These are phyloP conservation scores for Tripterygium wilfordii DNA, from an alignment of 177 flowering plant genomes.

Conservation along the genomic window DNA sequence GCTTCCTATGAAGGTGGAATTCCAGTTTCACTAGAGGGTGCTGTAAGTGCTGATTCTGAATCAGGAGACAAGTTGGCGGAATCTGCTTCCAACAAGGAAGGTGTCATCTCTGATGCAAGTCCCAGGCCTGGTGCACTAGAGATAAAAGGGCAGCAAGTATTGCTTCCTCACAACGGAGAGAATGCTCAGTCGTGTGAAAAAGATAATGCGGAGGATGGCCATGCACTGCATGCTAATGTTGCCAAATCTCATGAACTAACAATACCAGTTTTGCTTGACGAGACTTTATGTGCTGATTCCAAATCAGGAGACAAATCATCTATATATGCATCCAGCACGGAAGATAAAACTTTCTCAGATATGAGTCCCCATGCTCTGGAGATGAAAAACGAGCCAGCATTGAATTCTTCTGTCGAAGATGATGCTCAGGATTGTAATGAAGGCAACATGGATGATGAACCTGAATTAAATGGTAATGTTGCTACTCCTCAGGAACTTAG, in stretches of 20 bases:
- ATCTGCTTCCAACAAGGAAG: constrained; percentile 7
- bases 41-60: constrained; percentile 6
- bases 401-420: constrained; percentile 3
- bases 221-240: not conserved
- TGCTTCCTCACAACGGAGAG: constrained; percentile 4
- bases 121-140: too few species aligned
- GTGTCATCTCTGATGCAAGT: constrained; percentile 5
- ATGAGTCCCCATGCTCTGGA: not conserved
- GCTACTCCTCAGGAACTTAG: constrained; percentile 1
- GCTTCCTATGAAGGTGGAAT: constrained; percentile 11
- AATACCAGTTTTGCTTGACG: constrained; percentile 4
- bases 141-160: constrained; percentile 4
- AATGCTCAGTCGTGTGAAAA: constrained; percentile 3
- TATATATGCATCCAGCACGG: not conserved
- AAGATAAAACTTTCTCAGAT: not conserved
- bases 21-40: constrained; percentile 9
- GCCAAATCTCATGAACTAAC: constrained; percentile 9
- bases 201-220: constrained; percentile 5
- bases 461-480: not conserved
- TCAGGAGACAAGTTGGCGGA: constrained; percentile 9
- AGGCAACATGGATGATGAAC: constrained; percentile 8
- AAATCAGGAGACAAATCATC: not conserved
- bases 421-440: not conserved
- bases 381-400: not conserved
- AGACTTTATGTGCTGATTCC: constrained; percentile 3